Evolutionary conservation across 345 rosid species (phyloP).

Genomic region (Rhodamnia rubescens): DNA sequence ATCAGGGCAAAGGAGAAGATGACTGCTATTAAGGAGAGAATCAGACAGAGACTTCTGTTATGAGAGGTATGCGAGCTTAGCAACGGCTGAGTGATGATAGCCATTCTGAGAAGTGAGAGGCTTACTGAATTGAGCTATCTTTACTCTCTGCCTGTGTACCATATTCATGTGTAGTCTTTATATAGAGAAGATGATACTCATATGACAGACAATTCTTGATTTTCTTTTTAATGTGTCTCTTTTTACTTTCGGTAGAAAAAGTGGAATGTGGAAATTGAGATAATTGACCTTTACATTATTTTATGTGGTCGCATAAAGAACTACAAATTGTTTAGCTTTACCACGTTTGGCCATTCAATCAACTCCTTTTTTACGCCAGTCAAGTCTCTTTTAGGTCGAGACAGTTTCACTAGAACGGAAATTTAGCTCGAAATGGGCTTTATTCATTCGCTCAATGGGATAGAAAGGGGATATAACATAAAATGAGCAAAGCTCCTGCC

Average conservation of each 20-base stretch:
- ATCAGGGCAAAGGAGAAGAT: slow-evolving; percentile 16
- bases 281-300: background rate
- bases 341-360: background rate
- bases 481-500: background rate
- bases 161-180: background rate
- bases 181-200: background rate
- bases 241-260: background rate
- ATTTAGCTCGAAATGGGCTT: no score
- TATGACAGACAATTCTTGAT: background rate
- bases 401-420: no score
- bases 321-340: background rate
- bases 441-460: background rate
- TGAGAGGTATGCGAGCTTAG: slow-evolving; percentile 20
- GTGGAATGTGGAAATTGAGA: background rate
- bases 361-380: no score
- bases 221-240: background rate
- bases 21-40: slow-evolving; percentile 31
- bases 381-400: no score
- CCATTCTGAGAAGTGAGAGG: slow-evolving; percentile 8
- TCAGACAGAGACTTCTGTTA: slow-evolving; percentile 13
- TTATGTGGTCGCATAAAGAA: background rate
- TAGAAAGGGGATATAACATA: background rate
- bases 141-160: background rate
- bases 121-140: background rate
- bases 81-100: slow-evolving; percentile 27